Evolutionary conservation across 2,329 filamentous ascomycete species (phyloP), one percentile per base, ranked within the genome.

Genomic region (Trichophyton simii): DNA sequence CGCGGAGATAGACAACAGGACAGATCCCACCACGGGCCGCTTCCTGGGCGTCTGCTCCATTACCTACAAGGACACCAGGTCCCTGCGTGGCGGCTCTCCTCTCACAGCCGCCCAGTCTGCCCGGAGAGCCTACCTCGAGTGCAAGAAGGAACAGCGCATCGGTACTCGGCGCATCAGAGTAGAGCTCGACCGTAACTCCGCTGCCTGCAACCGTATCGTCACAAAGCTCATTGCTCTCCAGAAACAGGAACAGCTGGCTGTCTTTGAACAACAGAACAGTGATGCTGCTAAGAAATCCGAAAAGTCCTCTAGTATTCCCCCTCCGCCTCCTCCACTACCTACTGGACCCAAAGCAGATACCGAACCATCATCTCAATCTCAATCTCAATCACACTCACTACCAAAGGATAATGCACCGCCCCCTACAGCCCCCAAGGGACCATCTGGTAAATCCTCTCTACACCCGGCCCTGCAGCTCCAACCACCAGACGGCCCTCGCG

Each of bases 1-100:
- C 65, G 87, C 87, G 52, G 88, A 91, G 70, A 87, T 95, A 68
- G 91, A 89, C 70, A 96, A 96, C 71, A 92, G 95, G 72, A 92
- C 95, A 69, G 91, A 99, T 73, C 94, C 94, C 7, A 87, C 91
- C 62, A 97, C 91, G 11, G 94, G 94, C 18, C 94, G 89, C 70
- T 95, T 95, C 71, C 82, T 99, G 11, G 94, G 94, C 11, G 91
- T 99, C 71, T 95, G 89, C 66, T 89, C 90, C 15, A 90, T 99
- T 70, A 86, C 87, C 63, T 99, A 95, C 73, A 86, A 87, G 69
- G 92, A 97, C 71, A 83, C 77, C 73, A 76, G 60, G 72, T 77
- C 78, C 66, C 79, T 74, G 67, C 79, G 77, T 69, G 84, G 75
- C 68, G 78, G 66, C 20, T 69, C 76, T 1, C 75, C 81, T 1